Evolutionary conservation across 768 basidiomycete genomes (phyloP).

Genomic region (Termitomyces sp.): DNA sequence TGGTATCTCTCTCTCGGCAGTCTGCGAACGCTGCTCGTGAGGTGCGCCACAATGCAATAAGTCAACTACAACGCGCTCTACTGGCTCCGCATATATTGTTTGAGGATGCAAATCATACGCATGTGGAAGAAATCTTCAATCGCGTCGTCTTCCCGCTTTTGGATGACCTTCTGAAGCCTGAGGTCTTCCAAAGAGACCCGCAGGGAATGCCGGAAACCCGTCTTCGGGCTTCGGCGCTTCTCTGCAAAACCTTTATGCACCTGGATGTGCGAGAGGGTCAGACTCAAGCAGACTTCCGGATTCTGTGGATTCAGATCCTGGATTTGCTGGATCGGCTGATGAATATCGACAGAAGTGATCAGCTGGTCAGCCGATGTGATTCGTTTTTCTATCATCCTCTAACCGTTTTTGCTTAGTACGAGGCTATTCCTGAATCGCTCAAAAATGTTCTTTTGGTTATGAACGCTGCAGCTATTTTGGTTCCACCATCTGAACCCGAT

Average conservation of each 20-base stretch:
- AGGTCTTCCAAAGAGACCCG: constrained; percentile 73
- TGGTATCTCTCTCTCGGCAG: constrained; percentile 71
- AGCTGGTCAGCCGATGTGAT: constrained; percentile 57
- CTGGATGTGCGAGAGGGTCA: constrained; percentile 72
- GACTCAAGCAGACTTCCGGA: constrained; percentile 54
- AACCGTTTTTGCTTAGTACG: constrained; percentile 51
- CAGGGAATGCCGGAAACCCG: constrained; percentile 90
- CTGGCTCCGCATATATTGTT: constrained; percentile 69
- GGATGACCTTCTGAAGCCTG: constrained; percentile 85
- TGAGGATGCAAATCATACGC: constrained; percentile 49
- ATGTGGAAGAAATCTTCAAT: constrained; percentile 84
- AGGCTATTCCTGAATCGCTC: constrained; percentile 92
- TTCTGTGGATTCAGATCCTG: constrained; percentile 85
- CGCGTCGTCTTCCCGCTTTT: constrained; percentile 86
- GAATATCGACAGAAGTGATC: constrained; percentile 79
- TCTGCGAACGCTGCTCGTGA: constrained; percentile 81
- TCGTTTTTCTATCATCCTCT: background rate
- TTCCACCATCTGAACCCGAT: constrained; percentile 50
- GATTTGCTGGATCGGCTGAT: constrained; percentile 88
- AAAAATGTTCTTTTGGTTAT: constrained; percentile 97
- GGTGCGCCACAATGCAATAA: constrained; percentile 75
- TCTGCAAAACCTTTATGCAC: constrained; percentile 96
- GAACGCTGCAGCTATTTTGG: constrained; percentile 82
- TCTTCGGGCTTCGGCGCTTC: constrained; percentile 77
- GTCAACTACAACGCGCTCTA: constrained; percentile 78